phyloP scores from a whole-genome alignment of 305 asterid species.

The Caryopteris hybrid region DNA sequence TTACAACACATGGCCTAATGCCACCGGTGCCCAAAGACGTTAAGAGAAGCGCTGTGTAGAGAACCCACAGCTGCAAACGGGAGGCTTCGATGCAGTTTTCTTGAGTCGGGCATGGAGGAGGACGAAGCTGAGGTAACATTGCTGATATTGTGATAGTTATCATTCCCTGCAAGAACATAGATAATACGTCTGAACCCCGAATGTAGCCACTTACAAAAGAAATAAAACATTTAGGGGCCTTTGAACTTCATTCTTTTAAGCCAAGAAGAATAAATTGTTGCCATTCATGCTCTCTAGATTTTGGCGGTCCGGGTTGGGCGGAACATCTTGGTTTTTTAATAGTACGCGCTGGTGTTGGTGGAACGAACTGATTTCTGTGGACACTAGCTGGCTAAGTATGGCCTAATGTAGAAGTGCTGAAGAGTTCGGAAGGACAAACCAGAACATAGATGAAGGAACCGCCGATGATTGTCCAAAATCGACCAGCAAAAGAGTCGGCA shows the following conservation, averaged over 20 bases:
- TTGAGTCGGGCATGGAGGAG: conserved; percentile 72
- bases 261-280: no score
- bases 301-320: no score
- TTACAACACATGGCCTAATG: conserved; percentile 71
- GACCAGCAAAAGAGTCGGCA: conserved; percentile 71
- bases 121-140: conserved; percentile 59
- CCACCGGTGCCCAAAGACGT: conserved; percentile 70
- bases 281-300: no score
- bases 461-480: conserved; percentile 64
- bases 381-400: no score
- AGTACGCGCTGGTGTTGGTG: no score
- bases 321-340: no score
- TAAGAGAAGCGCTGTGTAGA: conserved; percentile 56
- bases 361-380: no score
- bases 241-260: no score
- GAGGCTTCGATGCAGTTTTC: conserved; percentile 69
- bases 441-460: conserved; percentile 56
- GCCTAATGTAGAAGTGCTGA: no score
- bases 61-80: conserved; percentile 47
- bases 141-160: conserved; percentile 61
- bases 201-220: no score
- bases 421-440: conserved; percentile 30
- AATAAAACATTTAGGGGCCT: no score
- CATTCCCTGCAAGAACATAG: conserved; percentile 49
- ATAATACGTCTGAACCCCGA: not conserved